These are phyloP conservation scores for Albophoma yamanashiensis DNA, from an alignment of 2,329 filamentous ascomycete species.

Conservation along the genomic window DNA sequence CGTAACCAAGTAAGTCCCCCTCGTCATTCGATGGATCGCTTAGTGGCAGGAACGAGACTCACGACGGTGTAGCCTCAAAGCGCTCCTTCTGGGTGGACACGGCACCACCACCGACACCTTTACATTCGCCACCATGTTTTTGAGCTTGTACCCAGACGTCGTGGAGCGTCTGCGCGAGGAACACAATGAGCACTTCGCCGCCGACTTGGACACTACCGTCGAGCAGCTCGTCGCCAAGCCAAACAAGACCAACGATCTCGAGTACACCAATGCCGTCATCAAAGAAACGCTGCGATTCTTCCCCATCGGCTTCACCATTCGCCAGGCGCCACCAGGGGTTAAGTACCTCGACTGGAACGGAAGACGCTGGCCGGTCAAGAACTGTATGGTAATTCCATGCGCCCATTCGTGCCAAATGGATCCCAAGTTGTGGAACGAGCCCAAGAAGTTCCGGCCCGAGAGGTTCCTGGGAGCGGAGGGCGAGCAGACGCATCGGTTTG, in stretches of 20 bases:
- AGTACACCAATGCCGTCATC: constrained; percentile 40
- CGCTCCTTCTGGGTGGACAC: constrained; percentile 12
- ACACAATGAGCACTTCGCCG: constrained; percentile 13
- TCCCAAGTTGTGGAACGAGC: constrained; percentile 23
- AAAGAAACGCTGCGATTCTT: constrained; percentile 43
- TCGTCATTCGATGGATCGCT: not conserved
- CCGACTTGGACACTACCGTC: constrained; percentile 18
- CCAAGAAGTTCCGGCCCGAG: constrained; percentile 27
- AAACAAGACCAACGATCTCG: constrained; percentile 33
- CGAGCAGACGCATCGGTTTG: constrained; percentile 5
- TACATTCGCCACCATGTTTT: constrained; percentile 8
- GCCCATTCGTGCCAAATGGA: constrained; percentile 17
- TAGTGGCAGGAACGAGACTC: not conserved
- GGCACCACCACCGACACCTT: constrained; percentile 10
- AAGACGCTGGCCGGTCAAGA: constrained; percentile 22
- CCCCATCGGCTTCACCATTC: constrained; percentile 33
- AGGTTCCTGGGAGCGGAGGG: constrained; percentile 20
- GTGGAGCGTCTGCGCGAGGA: constrained; percentile 10
- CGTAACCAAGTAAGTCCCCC: constrained; percentile 3
- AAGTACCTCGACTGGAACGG: constrained; percentile 27
- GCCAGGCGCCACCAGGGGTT: constrained; percentile 17
- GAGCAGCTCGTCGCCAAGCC: constrained; percentile 29
- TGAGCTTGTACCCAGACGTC: constrained; percentile 10
- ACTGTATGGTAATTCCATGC: constrained; percentile 13
- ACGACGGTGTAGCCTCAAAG: constrained; percentile 8